phyloP scores from a whole-genome alignment of 2,329 filamentous ascomycete species.

The Coniochaeta sp. region DNA sequence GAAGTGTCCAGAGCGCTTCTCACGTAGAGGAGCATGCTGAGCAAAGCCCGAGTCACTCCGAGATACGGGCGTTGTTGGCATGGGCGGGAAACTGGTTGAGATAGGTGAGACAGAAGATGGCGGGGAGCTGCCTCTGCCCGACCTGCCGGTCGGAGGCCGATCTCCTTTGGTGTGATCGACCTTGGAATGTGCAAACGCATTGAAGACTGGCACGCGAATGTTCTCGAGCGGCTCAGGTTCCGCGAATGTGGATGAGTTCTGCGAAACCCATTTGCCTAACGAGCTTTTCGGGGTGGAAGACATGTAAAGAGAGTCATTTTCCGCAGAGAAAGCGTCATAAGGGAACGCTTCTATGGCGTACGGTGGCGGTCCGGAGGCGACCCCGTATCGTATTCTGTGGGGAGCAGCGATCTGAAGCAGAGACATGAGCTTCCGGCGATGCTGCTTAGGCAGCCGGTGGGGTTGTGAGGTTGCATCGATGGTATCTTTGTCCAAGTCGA shows the following conservation, averaged over 20 bases:
- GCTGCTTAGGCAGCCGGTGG: slow-evolving; percentile 75
- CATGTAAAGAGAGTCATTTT: slow-evolving; percentile 74
- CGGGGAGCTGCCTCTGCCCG: slow-evolving; percentile 50
- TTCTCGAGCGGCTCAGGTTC: slow-evolving; percentile 48
- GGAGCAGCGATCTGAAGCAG: slow-evolving; percentile 85
- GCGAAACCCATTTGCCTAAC: slow-evolving; percentile 76
- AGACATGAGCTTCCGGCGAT: slow-evolving; percentile 81
- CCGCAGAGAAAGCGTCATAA: slow-evolving; percentile 80
- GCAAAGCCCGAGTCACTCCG: slow-evolving; percentile 89
- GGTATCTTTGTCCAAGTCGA: slow-evolving; percentile 85
- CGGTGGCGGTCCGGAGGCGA: slow-evolving; percentile 78
- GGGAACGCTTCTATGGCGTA: slow-evolving; percentile 93
- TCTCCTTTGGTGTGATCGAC: slow-evolving; percentile 57
- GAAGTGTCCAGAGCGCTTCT: slow-evolving; percentile 93
- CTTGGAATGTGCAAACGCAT: slow-evolving; percentile 77
- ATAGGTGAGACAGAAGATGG: slow-evolving; percentile 65
- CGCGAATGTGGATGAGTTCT: slow-evolving; percentile 85
- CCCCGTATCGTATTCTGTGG: slow-evolving; percentile 79
- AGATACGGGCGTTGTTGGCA: slow-evolving; percentile 73
- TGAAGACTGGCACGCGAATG: slow-evolving; percentile 67
- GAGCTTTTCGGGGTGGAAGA: slow-evolving; percentile 62
- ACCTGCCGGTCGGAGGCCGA: slow-evolving; percentile 68
- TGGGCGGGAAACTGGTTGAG: slow-evolving; percentile 67
- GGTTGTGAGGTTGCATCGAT: slow-evolving; percentile 79
- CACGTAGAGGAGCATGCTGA: slow-evolving; percentile 61